Percentiles rank a stretch among this genome's conserved stretches.
phyloP scores from a whole-genome alignment of 164 flowering plant genomes.

The Taxillus chinensis region DNA sequence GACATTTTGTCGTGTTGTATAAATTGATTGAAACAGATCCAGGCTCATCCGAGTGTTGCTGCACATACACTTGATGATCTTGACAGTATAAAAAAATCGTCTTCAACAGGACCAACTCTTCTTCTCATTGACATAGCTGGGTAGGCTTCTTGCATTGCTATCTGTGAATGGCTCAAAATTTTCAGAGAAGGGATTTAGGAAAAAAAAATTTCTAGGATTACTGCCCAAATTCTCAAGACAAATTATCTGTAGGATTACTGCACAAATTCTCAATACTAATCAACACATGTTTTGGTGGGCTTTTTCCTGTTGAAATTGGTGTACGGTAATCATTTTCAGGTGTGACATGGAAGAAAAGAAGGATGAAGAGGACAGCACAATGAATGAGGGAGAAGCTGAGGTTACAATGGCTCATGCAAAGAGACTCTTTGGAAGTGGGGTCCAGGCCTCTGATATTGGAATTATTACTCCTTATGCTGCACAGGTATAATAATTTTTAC shows the following conservation, averaged over 20 bases:
- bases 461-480: conserved; percentile 95
- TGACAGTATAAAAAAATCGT: conserved; percentile 59
- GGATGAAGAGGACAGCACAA: conserved; percentile 96
- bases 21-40: conserved; percentile 32
- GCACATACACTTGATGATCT: conserved; percentile 82
- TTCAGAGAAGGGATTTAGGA: no score
- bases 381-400: conserved; percentile 98
- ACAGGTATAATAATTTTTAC: conserved; percentile 41
- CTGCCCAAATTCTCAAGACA: no score
- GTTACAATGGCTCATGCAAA: conserved; percentile 91
- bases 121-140: conserved; percentile 90
- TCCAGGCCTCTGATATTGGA: conserved; percentile 80
- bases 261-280: no score
- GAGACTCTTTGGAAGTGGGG: conserved; percentile 79
- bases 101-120: conserved; percentile 85
- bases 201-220: no score
- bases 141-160: conserved; percentile 28
- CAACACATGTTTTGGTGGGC: no score
- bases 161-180: neutral
- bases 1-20: conserved; percentile 1
- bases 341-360: conserved; percentile 99
- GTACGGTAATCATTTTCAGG: conserved; percentile 27
- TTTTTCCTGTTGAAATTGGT: no score
- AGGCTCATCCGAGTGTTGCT: conserved; percentile 95
- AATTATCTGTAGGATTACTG: no score